phyloP scores from a whole-genome alignment of 805 yeast genomes.

The Wickerhamiella slavikovae region DNA sequence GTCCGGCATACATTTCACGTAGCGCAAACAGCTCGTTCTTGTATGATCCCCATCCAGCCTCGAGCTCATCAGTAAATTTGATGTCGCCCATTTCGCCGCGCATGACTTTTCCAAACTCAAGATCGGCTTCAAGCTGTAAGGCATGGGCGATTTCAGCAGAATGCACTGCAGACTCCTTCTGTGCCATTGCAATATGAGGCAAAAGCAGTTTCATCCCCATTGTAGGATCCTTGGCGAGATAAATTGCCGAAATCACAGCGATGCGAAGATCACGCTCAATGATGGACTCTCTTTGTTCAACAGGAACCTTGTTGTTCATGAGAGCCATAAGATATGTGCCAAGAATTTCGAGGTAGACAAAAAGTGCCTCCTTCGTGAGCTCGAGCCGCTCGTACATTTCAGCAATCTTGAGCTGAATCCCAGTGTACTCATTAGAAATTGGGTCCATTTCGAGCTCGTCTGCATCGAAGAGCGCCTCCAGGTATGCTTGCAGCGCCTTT shows the following conservation, averaged over 20 bases:
- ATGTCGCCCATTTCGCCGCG: constrained; percentile 7
- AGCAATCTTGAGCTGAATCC: constrained; percentile 68
- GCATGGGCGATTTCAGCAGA: constrained; percentile 11
- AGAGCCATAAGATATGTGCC: constrained; percentile 33
- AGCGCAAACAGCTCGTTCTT: constrained; percentile 60
- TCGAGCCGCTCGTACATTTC: constrained; percentile 65
- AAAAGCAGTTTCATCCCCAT: constrained; percentile 35
- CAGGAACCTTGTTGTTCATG: constrained; percentile 24
- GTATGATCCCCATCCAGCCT: constrained; percentile 18
- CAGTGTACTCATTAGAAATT: constrained; percentile 66
- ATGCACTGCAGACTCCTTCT: constrained; percentile 31
- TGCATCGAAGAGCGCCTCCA: constrained; percentile 51
- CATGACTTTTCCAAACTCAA: constrained; percentile 6
- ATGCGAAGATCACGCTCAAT: constrained; percentile 54
- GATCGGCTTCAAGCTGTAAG: constrained; percentile 7
- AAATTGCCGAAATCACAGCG: constrained; percentile 35
- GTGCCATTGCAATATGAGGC: constrained; percentile 44
- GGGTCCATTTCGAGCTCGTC: constrained; percentile 33
- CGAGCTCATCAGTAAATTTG: constrained; percentile 3
- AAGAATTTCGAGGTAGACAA: constrained; percentile 40
- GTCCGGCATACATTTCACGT: constrained; percentile 54
- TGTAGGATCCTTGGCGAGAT: constrained; percentile 22
- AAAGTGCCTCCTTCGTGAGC: constrained; percentile 40
- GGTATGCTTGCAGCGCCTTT: constrained; percentile 49
- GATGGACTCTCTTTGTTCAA: constrained; percentile 29